Evolutionary conservation across 768 basidiomycete species (phyloP), one percentile per base, ranked within the genome.

Genomic region (Suillus subalutaceus): DNA sequence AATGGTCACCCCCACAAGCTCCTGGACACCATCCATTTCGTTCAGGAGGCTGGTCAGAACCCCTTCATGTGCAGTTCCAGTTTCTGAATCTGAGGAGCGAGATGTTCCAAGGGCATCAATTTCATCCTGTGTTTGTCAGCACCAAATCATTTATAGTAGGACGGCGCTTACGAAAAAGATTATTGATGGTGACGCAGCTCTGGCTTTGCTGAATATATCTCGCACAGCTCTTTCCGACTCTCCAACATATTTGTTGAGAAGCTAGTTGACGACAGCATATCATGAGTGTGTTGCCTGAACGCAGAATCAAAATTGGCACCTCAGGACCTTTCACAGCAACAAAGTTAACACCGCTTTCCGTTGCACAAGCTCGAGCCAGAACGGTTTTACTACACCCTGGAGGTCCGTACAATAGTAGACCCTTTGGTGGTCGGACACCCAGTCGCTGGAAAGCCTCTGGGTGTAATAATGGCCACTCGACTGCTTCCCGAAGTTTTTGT

Each of bases 21-120:
- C 95, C 77, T 98, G 94, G 0, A 99, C 92, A 23, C 97, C 97
- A 73, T 99, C 97, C 95, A 99, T 99, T 75, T 99, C 97, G 73
- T 97, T 99, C 64, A 99, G 76, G 15, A 99, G 82, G 67, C 90
- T 97, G 2, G 96, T 96, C 9, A 99, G 83, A 15, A 98, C 94
- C 9, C 97, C 96, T 70, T 94, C 91, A 70, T 95, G 91, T 0
- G 81, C 78, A 6, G 80, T 76, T 50, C 88, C 88, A 3, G 80
- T 78, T 18, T 88, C 85, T 8, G 73, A 75, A 55, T 88, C 86
- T 0, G 80, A 73, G 0, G 83, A 82, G 40, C 97, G 87, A 1
- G 94, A 89, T 1, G 88, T 87, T 2, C 93, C 96, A 1, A 99
- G 84, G 0, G 96, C 96, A 73, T 99, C 97, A 62, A 99, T 93